Evolutionary conservation across 2,329 filamentous ascomycete species (phyloP).

Genomic region (Colletotrichum limetticola): DNA sequence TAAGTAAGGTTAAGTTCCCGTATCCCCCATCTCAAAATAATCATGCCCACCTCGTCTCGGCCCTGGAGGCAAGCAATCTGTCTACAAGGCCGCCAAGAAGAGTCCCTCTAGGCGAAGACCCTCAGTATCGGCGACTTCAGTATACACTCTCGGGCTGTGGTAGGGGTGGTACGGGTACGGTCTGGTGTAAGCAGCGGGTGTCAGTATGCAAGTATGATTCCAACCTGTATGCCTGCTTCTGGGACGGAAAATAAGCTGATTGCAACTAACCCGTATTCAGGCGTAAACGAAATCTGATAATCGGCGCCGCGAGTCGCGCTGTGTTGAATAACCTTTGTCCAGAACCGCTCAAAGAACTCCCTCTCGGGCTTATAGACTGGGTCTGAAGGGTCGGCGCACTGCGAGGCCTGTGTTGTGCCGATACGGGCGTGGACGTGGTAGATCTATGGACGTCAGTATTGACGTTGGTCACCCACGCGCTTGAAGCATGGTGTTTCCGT

Average conservation of each 20-base stretch:
- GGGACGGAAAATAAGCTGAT: not conserved
- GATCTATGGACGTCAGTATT: slow-evolving; percentile 37
- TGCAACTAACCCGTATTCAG: slow-evolving; percentile 26
- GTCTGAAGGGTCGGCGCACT: slow-evolving; percentile 47
- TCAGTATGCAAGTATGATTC: not conserved
- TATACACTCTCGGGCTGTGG: slow-evolving; percentile 33
- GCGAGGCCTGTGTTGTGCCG: slow-evolving; percentile 48
- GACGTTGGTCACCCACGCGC: not conserved
- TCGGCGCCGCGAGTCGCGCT: slow-evolving; percentile 9
- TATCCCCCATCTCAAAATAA: too few relatives aligned
- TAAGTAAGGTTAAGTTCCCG: too few relatives aligned
- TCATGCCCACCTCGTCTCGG: too few relatives aligned
- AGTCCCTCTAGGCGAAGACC: slow-evolving; percentile 38
- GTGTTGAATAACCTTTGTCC: slow-evolving; percentile 35
- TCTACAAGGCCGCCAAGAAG: slow-evolving; percentile 31
- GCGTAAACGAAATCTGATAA: slow-evolving; percentile 12
- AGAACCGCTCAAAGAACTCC: slow-evolving; percentile 45
- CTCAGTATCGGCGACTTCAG: slow-evolving; percentile 41
- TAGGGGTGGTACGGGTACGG: slow-evolving; percentile 42
- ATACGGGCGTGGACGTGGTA: slow-evolving; percentile 48
- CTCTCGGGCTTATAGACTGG: slow-evolving; percentile 42
- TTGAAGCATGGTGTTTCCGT: not conserved
- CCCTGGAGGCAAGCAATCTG: too few relatives aligned
- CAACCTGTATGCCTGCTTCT: too few relatives aligned
- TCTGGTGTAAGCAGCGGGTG: slow-evolving; percentile 4